These are phyloP conservation scores for Cladosporium austrohemisphaericum DNA, from an alignment of 2,329 filamentous ascomycete genomes.

Conservation along the genomic window DNA sequence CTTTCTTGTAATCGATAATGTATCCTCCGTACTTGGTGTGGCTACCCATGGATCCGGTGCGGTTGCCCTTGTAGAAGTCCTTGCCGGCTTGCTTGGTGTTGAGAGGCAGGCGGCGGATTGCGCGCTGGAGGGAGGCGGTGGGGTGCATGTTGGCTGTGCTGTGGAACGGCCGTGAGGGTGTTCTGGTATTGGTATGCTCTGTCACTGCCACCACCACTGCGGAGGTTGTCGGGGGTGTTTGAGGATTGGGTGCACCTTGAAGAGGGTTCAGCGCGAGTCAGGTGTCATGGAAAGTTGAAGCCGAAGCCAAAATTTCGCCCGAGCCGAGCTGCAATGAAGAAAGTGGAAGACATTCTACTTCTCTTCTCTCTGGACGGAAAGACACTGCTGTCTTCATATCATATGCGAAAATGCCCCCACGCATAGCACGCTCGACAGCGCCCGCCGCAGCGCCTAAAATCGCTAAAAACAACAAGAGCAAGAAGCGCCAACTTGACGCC, in stretches of 20 bases:
- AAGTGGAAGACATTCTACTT: no score
- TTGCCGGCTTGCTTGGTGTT: slow-evolving; percentile 91
- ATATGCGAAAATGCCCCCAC: slow-evolving; percentile 40
- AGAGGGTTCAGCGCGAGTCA: background rate
- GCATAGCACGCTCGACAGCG: slow-evolving; percentile 39
- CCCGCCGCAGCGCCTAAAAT: slow-evolving; percentile 32
- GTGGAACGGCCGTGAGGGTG: background rate
- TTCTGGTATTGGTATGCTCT: background rate
- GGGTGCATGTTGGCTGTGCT: slow-evolving; percentile 48
- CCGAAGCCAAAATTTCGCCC: slow-evolving; percentile 11
- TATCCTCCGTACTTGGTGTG: slow-evolving; percentile 84
- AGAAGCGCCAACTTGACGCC: slow-evolving; percentile 58
- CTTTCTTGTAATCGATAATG: slow-evolving; percentile 77
- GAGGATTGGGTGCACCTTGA: no score
- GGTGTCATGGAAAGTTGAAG: background rate
- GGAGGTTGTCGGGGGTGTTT: slow-evolving; percentile 4
- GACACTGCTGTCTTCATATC: no score
- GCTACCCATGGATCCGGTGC: slow-evolving; percentile 79
- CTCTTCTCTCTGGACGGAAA: no score
- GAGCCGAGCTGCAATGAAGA: no score
- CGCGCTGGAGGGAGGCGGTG: slow-evolving; percentile 63
- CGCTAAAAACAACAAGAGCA: slow-evolving; percentile 42
- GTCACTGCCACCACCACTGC: background rate
- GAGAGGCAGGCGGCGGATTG: slow-evolving; percentile 70
- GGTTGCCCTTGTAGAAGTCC: slow-evolving; percentile 95